Base-by-base conservation (phyloP, 352 stramenopile genomes). In the Pythium insidiosum region DNA sequence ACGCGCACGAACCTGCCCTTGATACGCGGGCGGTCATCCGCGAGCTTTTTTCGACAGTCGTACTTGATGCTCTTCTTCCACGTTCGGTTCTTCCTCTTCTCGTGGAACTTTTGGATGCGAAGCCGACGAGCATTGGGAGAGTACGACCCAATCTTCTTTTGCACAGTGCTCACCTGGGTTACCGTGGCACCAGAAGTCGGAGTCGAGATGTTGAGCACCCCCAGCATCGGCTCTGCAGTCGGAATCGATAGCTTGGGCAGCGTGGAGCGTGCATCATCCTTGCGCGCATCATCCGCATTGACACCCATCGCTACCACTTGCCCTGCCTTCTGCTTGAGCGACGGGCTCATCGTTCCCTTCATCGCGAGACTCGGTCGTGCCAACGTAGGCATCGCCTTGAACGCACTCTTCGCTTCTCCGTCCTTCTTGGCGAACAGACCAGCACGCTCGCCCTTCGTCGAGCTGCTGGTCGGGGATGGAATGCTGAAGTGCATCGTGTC, bases 21-120 rank as follows among this genome's bases (percentile, higher is more conserved):
- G 59, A 93, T 87, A 26, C 95, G 86, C 42, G 95, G 95, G 36
- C 95, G 82, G 43, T 95, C 94, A 46, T 99, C 94, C 7, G 95
- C 95, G 21, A 99, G 69, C 65, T 98, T 98, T 67, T 99, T 98
- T 34, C 95, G 74, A 64, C 95, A 99, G 66, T 98, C 94, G 66
- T 99, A 99, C 71, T 99, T 98, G 73, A 98, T 99, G 55, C 94
- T 95, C 62, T 98, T 99, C 61, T 97, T 92, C 94, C 94, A 99
- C 56, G 97, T 97, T 44, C 95, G 86, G 53, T 92, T 96, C 61
- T 95, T 96, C 45, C 95, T 77, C 69, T 98, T 98, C 47, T 95
- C 85, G 63, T 98, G 95, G 59, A 99, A 99, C 53, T 96, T 96
- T 38, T 95, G 89, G 60, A 99, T 95, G 13, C 93, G 86, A 24